A percentile compares a stretch with the other conserved stretches of the same genome.
phyloP scores from a whole-genome alignment of 1,284 basidiomycete species.

The Sporisorium reilianum region DNA sequence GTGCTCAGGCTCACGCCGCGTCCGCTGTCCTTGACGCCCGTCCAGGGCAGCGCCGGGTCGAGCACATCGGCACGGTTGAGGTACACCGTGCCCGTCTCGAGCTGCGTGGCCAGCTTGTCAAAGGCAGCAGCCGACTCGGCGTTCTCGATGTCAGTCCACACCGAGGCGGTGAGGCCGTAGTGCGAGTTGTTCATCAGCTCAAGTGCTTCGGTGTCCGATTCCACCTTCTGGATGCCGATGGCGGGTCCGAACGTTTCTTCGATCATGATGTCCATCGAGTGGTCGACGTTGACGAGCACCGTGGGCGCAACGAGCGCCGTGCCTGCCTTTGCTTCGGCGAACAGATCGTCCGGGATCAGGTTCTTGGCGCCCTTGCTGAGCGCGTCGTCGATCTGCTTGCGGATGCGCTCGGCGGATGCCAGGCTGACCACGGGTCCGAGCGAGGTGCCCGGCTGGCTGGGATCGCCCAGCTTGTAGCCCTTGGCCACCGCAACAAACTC shows the following conservation, averaged over 20 bases:
- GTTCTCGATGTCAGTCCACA: constrained; percentile 83
- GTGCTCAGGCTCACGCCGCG: constrained; percentile 88
- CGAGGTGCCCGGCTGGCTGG: constrained; percentile 78
- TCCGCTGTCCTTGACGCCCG: constrained; percentile 91
- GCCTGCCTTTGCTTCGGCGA: constrained; percentile 76
- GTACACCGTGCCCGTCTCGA: constrained; percentile 92
- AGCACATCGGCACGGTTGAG: constrained; percentile 80
- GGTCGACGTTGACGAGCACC: constrained; percentile 86
- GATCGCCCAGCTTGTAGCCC: constrained; percentile 87
- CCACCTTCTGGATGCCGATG: constrained; percentile 88
- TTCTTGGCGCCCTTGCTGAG: constrained; percentile 31
- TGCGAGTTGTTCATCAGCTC: constrained; percentile 94
- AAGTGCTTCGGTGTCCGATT: constrained; percentile 85
- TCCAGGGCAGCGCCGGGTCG: constrained; percentile 93
- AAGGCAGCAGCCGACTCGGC: constrained; percentile 78
- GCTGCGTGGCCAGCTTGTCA: constrained; percentile 77
- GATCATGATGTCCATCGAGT: constrained; percentile 93
- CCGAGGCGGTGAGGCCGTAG: constrained; percentile 90
- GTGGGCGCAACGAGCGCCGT: constrained; percentile 89
- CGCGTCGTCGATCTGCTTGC: constrained; percentile 86
- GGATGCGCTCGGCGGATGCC: constrained; percentile 83
- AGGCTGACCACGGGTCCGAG: constrained; percentile 92
- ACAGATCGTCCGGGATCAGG: constrained; percentile 70
- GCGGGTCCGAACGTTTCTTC: constrained; percentile 80
- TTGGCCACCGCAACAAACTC: constrained; percentile 81